Evolutionary conservation across 2,329 filamentous ascomycete genomes (phyloP).

Genomic region (Fusarium sp.): DNA sequence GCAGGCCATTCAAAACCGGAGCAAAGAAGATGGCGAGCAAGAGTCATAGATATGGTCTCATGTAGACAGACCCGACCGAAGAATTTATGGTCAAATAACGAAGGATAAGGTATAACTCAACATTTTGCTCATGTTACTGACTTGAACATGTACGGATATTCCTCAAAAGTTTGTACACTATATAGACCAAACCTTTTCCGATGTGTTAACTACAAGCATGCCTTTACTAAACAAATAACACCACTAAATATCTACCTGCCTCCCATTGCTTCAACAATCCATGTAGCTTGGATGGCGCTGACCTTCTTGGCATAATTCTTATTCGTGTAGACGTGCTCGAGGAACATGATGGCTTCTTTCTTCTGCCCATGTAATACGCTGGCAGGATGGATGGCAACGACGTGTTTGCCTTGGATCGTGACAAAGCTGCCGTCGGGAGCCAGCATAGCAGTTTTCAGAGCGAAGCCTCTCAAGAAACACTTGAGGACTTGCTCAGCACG

Average conservation of each 20-base stretch:
- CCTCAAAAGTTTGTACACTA: constrained; percentile 1
- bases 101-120: not conserved
- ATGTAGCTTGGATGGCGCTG: constrained; percentile 65
- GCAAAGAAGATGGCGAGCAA: constrained; percentile 38
- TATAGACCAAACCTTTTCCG: constrained; percentile 26
- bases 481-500: constrained; percentile 62
- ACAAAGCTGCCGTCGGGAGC: constrained; percentile 68
- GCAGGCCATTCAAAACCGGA: constrained; percentile 71
- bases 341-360: constrained; percentile 72
- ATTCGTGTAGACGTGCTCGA: constrained; percentile 71
- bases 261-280: constrained; percentile 63
- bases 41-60: constrained; percentile 31
- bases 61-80: constrained; percentile 5
- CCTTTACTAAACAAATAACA: not conserved
- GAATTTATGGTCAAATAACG: not conserved
- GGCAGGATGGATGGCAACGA: constrained; percentile 68
- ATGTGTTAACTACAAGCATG: constrained; percentile 2
- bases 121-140: not conserved
- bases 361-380: constrained; percentile 70
- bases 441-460: constrained; percentile 66
- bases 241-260: constrained; percentile 27
- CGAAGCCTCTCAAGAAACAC: constrained; percentile 70
- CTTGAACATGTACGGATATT: not conserved
- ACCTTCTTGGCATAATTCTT: constrained; percentile 74
- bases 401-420: constrained; percentile 66